Percentiles rank a stretch among this genome's conserved stretches.
Conservation (phyloP, 208 protist species). For the Trypanosomatidae sp. region DNA sequence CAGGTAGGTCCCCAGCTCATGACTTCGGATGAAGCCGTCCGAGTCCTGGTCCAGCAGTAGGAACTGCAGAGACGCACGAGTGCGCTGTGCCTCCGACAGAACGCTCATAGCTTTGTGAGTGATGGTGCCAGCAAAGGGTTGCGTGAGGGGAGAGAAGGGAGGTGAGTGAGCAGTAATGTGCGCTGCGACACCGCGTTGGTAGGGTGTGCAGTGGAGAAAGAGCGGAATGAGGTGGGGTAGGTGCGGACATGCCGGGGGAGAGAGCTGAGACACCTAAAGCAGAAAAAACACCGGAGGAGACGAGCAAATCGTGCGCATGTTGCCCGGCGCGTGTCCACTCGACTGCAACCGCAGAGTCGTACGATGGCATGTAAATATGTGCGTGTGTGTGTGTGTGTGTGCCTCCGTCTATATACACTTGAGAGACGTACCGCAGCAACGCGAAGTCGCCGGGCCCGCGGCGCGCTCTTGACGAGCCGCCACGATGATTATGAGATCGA, state of each 20-base stretch:
- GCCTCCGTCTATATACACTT: not conserved
- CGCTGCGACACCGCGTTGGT: conserved; percentile 4
- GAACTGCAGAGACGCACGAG: conserved; percentile 99
- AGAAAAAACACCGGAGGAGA: not conserved
- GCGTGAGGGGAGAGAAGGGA: not conserved
- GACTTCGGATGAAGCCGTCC: conserved; percentile 97
- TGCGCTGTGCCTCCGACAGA: conserved; percentile 97
- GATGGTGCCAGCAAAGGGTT: too few relatives aligned
- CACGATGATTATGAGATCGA: not conserved
- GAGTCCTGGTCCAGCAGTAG: conserved; percentile 98
- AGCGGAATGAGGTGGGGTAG: not conserved
- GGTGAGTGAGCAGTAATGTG: not conserved
- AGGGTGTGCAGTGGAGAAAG: not conserved
- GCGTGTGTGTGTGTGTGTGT: not conserved
- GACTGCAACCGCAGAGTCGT: not conserved
- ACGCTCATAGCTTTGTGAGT: conserved; percentile 20
- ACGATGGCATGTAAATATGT: not conserved
- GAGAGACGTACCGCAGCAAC: not conserved
- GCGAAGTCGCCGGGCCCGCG: not conserved
- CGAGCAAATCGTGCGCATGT: not conserved
- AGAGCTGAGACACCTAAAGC: not conserved
- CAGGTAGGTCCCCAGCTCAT: conserved; percentile 99
- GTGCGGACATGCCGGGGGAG: not conserved
- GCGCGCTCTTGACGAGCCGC: not conserved
- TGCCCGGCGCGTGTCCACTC: not conserved